Base-by-base conservation (phyloP, 805 yeast genomes). In the Candida orba region DNA sequence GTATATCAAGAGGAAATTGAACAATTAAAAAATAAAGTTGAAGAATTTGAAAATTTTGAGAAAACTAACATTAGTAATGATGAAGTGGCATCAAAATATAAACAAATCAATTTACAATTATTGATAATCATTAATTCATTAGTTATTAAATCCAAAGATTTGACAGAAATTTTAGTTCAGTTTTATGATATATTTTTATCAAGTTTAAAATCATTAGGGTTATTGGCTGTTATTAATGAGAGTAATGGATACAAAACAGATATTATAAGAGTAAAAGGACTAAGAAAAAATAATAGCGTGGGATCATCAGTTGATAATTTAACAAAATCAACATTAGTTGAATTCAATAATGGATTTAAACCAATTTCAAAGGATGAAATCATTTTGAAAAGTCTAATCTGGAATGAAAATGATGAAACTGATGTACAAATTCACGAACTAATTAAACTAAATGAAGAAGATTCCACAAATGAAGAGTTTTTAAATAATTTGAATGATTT, bases 211-310 rank as follows among this genome's bases (percentile, higher is more conserved):
- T 50, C 57, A 2, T 79, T 89, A 70, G 96, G 97, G 0, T 67
- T 89, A 38, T 69, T 88, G 32, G 70, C 85, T 39, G 68, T 75
- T 2, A 58, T 58, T 2, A 53, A 60, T 12, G 66, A 68, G 15
- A 37, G 31, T 24, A 43, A 42, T 12, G 39, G 42, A 2, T 44
- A 35, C 4, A 66, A 62, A 9, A 66, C 71, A 36, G 72, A 71
- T 40, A 76, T 85, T 25, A 79, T 79, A 39, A 72, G 97, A 47
- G 96, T 88, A 4, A 85, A 85, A 57, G 96, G 96, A 0, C 65
- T 85, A 48, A 69, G 79, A 48, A 72, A 75, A 39, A 63, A 64
- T 34, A 48, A 55, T 3, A 41, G 5, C 4, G 5, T 25, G 3
- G 27, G 15, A 12, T 4, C 18, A 8, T 34, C 42, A 8, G 5